phyloP scores from a whole-genome alignment of 2,329 filamentous ascomycete genomes.

The Harringtonia lauricola region DNA sequence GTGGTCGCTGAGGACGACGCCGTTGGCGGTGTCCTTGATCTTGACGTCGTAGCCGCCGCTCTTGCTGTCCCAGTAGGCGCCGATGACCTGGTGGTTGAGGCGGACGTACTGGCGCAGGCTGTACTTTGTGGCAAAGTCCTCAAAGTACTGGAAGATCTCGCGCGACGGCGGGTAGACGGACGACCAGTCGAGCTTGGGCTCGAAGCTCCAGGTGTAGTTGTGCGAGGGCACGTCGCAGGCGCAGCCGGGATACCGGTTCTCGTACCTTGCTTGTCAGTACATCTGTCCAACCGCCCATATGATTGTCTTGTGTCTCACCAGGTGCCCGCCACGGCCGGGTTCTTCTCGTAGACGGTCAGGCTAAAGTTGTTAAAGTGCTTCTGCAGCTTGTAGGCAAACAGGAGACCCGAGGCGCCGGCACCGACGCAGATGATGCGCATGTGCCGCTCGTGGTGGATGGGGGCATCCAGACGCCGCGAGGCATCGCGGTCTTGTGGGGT shows the following conservation, averaged over 20 bases:
- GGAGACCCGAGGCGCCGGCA: constrained; percentile 32
- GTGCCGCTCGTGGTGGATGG: constrained; percentile 12
- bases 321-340: constrained; percentile 32
- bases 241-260: constrained; percentile 35
- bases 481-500: constrained; percentile 4
- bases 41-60: constrained; percentile 25
- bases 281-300: too few relatives aligned
- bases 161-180: too few relatives aligned
- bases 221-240: constrained; percentile 39
- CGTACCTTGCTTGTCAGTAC: too few relatives aligned
- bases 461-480: constrained; percentile 8
- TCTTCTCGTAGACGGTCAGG: constrained; percentile 33
- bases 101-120: too few relatives aligned
- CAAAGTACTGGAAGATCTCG: too few relatives aligned
- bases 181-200: neutral
- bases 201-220: constrained; percentile 28
- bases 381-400: constrained; percentile 35
- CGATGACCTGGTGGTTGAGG: constrained; percentile 28
- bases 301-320: too few relatives aligned
- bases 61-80: constrained; percentile 30
- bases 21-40: constrained; percentile 17
- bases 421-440: constrained; percentile 28
- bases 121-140: too few relatives aligned
- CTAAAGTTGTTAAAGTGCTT: constrained; percentile 26
- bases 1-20: constrained; percentile 12